Base-by-base conservation (phyloP, 148 eudicot genomes). In the Dysphania ambrosioides region DNA sequence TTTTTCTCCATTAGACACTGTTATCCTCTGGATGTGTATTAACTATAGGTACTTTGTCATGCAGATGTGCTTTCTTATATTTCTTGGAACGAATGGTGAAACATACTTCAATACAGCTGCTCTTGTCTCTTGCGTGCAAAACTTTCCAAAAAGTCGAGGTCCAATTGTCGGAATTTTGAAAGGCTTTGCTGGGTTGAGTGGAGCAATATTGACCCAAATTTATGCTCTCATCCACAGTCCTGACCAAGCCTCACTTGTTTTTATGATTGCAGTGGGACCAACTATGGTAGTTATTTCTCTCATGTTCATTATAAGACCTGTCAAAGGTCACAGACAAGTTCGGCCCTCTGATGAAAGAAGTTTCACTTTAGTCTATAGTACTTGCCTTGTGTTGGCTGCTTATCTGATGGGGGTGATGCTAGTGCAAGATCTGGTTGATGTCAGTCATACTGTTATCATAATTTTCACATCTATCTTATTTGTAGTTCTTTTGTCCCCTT, bases 181-280 rank as follows among this genome's bases (percentile, higher is more conserved):
- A 85, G 98, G 98, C 26, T 93, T 93, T 79, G 97, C 98, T 7
- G 98, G 98, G 68, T 78, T 93, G 70, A 66, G 90, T 80, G 98
- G 98, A 32, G 98, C 98, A 6, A 93, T 93, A 55, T 72, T 91
- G 71, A 88, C 95, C 31, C 98, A 93, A 71, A 77, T 89, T 59
- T 93, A 85, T 69, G 83, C 88, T 3, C 35, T 91, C 35, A 79
- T 93, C 23, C 85, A 87, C 35, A 69, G 86, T 64, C 93, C 97
- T 15, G 93, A 90, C 80, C 88, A 88, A 6, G 98, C 98, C 24
- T 90, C 98, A 15, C 90, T 93, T 57, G 87, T 93, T 77, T 93
- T 89, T 80, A 93, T 93, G 98, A 83, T 93, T 70, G 98, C 98
- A 11, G 97, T 91, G 56, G 97, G 98, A 66, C 98, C 98, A 21